Evolutionary conservation across 176 grass and related monocot genomes (phyloP).

Genomic region (Puya raimondii): DNA sequence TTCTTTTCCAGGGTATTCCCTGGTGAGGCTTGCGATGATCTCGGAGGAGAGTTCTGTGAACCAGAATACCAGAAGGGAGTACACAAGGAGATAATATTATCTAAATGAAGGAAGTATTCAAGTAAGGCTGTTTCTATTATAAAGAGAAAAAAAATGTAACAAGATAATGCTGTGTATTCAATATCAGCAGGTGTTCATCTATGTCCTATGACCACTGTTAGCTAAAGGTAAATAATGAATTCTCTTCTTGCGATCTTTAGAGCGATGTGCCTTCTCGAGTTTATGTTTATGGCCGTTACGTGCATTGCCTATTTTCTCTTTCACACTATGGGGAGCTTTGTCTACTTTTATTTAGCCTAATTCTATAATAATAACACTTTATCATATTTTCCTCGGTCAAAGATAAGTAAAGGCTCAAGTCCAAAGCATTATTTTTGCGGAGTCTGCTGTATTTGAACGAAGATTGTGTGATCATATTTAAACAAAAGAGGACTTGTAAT

Average conservation of each 20-base stretch:
- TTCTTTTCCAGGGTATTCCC: conserved; percentile 14
- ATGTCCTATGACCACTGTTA: not conserved
- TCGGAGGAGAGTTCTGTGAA: conserved; percentile 30
- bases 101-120: not conserved
- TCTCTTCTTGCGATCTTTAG: not conserved
- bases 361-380: no score
- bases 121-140: not conserved
- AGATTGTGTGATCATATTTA: no score
- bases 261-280: not conserved
- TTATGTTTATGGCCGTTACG: no score
- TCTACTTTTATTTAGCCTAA: no score
- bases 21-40: conserved; percentile 31
- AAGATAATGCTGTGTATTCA: not conserved
- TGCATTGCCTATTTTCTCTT: no score
- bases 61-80: conserved; percentile 20
- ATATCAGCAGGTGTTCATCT: not conserved
- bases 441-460: no score
- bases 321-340: no score
- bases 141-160: not conserved
- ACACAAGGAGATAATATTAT: not conserved
- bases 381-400: no score
- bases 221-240: not conserved
- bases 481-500: no score
- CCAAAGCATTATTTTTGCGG: no score
- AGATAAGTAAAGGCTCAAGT: no score